Conservation (phyloP, 805 yeast genomes). For the Pichia phayaonensis region DNA sequence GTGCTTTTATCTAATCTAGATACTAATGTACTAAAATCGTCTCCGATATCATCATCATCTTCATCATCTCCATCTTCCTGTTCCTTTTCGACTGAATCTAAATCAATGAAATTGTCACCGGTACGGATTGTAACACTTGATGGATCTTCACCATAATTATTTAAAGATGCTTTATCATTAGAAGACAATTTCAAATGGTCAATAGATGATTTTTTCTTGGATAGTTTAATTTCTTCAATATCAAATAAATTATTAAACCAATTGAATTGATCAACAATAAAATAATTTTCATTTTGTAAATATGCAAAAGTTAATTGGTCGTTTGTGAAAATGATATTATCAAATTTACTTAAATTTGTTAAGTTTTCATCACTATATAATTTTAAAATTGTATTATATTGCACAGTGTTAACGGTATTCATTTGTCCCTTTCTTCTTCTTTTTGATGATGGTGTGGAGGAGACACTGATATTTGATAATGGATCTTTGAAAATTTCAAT, state of each 20-base stretch:
- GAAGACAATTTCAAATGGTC: slow-evolving; percentile 34
- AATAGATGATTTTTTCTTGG: slow-evolving; percentile 20
- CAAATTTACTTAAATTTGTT: slow-evolving; percentile 20
- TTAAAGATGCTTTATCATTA: slow-evolving; percentile 23
- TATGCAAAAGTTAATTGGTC: slow-evolving; percentile 42
- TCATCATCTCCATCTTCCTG: slow-evolving; percentile 52
- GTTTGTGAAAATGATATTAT: slow-evolving; percentile 20
- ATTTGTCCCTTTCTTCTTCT: slow-evolving; percentile 31
- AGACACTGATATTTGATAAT: slow-evolving; percentile 14
- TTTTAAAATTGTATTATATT: slow-evolving; percentile 37
- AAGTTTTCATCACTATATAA: slow-evolving; percentile 24
- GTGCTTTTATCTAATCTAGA: slow-evolving; percentile 37
- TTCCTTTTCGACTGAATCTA: slow-evolving; percentile 40
- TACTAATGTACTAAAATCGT: slow-evolving; percentile 36
- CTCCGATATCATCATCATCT: slow-evolving; percentile 35
- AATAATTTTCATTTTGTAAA: slow-evolving; percentile 53
- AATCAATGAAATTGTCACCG: slow-evolving; percentile 47
- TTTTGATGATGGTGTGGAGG: slow-evolving; percentile 6
- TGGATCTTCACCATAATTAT: slow-evolving; percentile 7
- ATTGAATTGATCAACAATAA: slow-evolving; percentile 47
- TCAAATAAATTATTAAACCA: slow-evolving; percentile 34
- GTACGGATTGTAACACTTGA: slow-evolving; percentile 33
- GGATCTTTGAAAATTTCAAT: slow-evolving; percentile 68
- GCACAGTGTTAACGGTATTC: slow-evolving; percentile 43
- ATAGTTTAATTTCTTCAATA: slow-evolving; percentile 17